Base-by-base conservation (phyloP, 495 filamentous ascomycete species). In the Xylaria cubensis region DNA sequence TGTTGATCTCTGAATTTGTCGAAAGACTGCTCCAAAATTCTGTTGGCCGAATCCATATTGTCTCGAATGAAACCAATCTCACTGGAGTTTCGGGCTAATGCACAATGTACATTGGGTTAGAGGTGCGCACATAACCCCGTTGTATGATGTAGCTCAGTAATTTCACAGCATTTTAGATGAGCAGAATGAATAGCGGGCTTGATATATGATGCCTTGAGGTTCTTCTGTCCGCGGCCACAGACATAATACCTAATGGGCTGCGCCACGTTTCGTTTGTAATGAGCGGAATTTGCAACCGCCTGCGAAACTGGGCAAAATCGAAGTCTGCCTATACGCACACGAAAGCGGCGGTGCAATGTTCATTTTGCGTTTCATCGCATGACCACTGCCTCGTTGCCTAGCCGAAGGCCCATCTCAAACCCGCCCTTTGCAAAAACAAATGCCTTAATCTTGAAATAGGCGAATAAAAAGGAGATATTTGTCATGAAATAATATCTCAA, bases 1-100 rank as follows among this genome's bases (percentile, higher is more conserved):
- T 83, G 75, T 3, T 32, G 63, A 1, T 65, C 56, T 58, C 78
- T 80, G 76, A 83, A 84, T 34, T 61, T 64, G 6, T 72, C 51
- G 19, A 36, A 4, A n/a, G 63, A 46, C 15, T 1, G 24, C 21
- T 50, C 42, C 39, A 65, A 4, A 13, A 65, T 44, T 4, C 10
- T 5, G 21, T 19, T 44, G 42, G 63, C 63, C 12, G 63, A 46
- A 50, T 50, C 39, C 63, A 48, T 48, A 3, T 29, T 63, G n/a
- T 24, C 36, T 63, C 26, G 36, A 42, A 42, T 13, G 10, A 36
- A 59, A 36, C 36, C 8, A 15, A 59, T 59, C 29, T 59, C 32
- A 32, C 15, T 55, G 21, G 26, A 55, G 51, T 29, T 17, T 56
- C 13, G 26, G 26, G 26, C 15, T 17, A 17, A 56, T 56, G 53